phyloP scores from a whole-genome alignment of 495 filamentous ascomycete species.

The Aspergillus carlsbadensis region DNA sequence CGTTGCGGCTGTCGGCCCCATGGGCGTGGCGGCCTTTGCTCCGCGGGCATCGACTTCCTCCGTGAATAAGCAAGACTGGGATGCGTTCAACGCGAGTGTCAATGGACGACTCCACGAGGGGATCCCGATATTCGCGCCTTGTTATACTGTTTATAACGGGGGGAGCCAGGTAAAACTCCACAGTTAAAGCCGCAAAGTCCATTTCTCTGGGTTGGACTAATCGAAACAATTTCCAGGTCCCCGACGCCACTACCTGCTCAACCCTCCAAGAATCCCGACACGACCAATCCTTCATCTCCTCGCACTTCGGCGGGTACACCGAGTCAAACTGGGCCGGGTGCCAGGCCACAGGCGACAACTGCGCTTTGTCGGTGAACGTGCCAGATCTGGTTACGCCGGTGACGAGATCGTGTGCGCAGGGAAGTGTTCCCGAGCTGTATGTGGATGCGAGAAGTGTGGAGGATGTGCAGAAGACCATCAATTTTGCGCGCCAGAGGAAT shows the following conservation, averaged over 20 bases:
- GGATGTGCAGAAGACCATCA: conserved; percentile 14
- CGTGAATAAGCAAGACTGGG: conserved; percentile 1
- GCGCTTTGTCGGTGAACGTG: neutral
- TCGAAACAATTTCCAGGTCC: neutral
- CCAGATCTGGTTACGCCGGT: neutral
- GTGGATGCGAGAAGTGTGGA: conserved; percentile 14
- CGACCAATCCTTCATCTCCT: neutral
- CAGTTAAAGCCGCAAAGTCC: too few species aligned
- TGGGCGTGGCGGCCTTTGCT: neutral
- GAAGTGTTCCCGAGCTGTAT: conserved; percentile 17
- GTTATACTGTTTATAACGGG: conserved; percentile 10
- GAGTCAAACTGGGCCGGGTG: conserved; percentile 18
- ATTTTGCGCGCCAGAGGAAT: conserved; percentile 27
- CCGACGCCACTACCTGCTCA: neutral
- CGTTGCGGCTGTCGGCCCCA: neutral
- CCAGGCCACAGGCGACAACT: conserved; percentile 15
- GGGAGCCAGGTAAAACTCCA: neutral
- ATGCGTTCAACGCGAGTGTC: conserved; percentile 16
- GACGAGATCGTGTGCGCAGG: conserved; percentile 10
- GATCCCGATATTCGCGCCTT: conserved; percentile 13
- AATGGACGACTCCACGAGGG: conserved; percentile 12
- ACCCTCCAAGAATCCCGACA: neutral
- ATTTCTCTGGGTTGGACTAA: too few species aligned
- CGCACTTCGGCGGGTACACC: conserved; percentile 11
- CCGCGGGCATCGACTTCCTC: neutral